These are phyloP conservation scores for Saturnispora ahearnii DNA, from an alignment of 805 yeast species.

Conservation along the genomic window DNA sequence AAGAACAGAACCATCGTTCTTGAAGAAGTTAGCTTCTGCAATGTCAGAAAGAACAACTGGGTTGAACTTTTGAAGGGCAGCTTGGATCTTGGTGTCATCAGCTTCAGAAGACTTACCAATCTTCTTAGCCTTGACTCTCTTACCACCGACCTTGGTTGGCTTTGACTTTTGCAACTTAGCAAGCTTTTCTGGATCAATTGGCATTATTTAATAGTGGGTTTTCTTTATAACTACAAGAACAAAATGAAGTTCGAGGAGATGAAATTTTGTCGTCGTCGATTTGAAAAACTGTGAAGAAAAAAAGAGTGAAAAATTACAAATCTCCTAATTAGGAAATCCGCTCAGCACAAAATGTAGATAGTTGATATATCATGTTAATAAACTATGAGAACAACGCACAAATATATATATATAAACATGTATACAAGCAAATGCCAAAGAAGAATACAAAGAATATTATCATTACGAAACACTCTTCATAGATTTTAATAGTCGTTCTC, in stretches of 20 bases:
- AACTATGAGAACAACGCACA: too few species aligned
- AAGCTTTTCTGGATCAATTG: conserved; percentile 88
- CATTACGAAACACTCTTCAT: neutral
- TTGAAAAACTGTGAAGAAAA: neutral
- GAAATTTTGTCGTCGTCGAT: conserved; percentile 3
- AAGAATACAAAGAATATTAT: neutral
- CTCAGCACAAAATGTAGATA: neutral
- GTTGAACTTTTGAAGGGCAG: conserved; percentile 78
- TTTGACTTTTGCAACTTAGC: conserved; percentile 85
- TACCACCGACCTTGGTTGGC: conserved; percentile 72
- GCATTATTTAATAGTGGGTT: conserved; percentile 39
- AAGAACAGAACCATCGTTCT: conserved; percentile 90
- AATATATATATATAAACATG: too few species aligned
- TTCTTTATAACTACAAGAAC: neutral
- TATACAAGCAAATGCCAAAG: too few species aligned
- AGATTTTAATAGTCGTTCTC: conserved; percentile 37
- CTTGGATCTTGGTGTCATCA: conserved; percentile 87
- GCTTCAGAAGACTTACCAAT: conserved; percentile 55
- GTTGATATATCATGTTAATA: neutral
- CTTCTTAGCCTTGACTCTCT: conserved; percentile 91
- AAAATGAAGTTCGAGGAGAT: neutral
- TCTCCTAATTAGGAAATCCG: neutral
- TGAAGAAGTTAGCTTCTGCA: conserved; percentile 97
- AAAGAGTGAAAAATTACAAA: neutral
- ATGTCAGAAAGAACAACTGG: conserved; percentile 83